phyloP scores from a whole-genome alignment of 1,139 yeast species.

The Taiozyma sp. region DNA sequence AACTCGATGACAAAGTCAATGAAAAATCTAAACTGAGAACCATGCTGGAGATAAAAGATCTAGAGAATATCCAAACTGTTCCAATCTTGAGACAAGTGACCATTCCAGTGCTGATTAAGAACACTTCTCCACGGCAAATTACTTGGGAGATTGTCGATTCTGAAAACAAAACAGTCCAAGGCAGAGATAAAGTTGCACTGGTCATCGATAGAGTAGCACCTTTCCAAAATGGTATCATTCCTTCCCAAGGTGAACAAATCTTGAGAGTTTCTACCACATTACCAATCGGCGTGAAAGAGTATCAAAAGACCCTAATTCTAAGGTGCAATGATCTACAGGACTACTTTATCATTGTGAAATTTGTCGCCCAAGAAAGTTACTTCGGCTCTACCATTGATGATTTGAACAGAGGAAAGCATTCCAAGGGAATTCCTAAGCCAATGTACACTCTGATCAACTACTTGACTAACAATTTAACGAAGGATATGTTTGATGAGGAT shows the following conservation, averaged over 20 bases:
- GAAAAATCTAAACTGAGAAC: slow-evolving; percentile 35
- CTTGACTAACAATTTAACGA: slow-evolving; percentile 21
- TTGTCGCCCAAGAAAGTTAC: slow-evolving; percentile 19
- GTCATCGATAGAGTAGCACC: neutral
- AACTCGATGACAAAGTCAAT: slow-evolving; percentile 35
- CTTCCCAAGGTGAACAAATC: slow-evolving; percentile 21
- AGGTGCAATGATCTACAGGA: slow-evolving; percentile 27
- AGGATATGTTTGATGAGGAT: slow-evolving; percentile 23
- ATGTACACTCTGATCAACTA: slow-evolving; percentile 25
- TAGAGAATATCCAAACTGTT: slow-evolving; percentile 12
- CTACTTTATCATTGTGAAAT: slow-evolving; percentile 26
- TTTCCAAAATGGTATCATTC: slow-evolving; percentile 17
- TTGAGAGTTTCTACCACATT: slow-evolving; percentile 20
- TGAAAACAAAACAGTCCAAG: slow-evolving; percentile 11
- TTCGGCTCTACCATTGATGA: slow-evolving; percentile 28
- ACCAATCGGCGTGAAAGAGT: slow-evolving; percentile 24
- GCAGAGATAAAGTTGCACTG: slow-evolving; percentile 1
- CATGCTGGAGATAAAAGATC: slow-evolving; percentile 22
- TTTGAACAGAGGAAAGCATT: slow-evolving; percentile 12
- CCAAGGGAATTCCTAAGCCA: slow-evolving; percentile 27
- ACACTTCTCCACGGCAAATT: slow-evolving; percentile 9
- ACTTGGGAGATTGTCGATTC: slow-evolving; percentile 27
- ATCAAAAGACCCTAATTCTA: slow-evolving; percentile 22
- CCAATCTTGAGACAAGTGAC: slow-evolving; percentile 16
- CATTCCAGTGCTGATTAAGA: slow-evolving; percentile 17